Conservation (phyloP, 108 stramenopile species). For the Skeletonema grethae region DNA sequence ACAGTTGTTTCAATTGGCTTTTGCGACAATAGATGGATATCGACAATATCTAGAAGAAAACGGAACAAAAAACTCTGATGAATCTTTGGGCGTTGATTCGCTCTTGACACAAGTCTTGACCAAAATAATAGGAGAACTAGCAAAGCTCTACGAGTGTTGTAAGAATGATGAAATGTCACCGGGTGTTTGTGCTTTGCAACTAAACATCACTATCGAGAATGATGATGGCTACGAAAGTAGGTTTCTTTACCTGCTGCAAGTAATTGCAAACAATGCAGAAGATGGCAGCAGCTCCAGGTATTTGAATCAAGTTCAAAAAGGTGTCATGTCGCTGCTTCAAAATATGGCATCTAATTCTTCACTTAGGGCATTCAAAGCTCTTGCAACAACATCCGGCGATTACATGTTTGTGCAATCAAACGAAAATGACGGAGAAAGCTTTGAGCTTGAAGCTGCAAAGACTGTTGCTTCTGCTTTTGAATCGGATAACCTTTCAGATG, state of each 20-base stretch:
- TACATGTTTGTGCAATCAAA: conserved; percentile 35
- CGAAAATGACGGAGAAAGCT: conserved; percentile 37
- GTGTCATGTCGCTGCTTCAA: conserved; percentile 65
- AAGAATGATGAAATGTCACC: conserved; percentile 69
- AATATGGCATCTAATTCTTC: conserved; percentile 72
- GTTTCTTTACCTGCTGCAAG: conserved; percentile 62
- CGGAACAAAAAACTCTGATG: conserved; percentile 20
- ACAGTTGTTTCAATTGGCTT: conserved; percentile 67
- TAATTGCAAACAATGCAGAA: conserved; percentile 44
- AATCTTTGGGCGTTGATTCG: conserved; percentile 45
- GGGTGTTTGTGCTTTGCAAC: conserved; percentile 20
- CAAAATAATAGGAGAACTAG: conserved; percentile 59
- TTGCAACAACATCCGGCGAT: conserved; percentile 52
- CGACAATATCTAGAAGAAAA: conserved; percentile 51
- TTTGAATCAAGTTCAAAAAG: conserved; percentile 78
- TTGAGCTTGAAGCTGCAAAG: conserved; percentile 64
- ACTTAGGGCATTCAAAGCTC: conserved; percentile 52
- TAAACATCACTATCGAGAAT: conserved; percentile 39
- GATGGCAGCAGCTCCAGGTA: conserved; percentile 55
- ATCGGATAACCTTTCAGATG: conserved; percentile 46
- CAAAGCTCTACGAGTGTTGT: conserved; percentile 85
- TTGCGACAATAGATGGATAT: conserved; percentile 62
- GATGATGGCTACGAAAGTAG: conserved; percentile 54
- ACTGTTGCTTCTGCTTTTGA: conserved; percentile 48
- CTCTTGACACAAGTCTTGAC: conserved; percentile 68